A percentile compares a stretch with the other conserved stretches of the same genome.
Evolutionary conservation across 495 filamentous ascomycete genomes (phyloP).

Genomic region (Neurospora terricola): DNA sequence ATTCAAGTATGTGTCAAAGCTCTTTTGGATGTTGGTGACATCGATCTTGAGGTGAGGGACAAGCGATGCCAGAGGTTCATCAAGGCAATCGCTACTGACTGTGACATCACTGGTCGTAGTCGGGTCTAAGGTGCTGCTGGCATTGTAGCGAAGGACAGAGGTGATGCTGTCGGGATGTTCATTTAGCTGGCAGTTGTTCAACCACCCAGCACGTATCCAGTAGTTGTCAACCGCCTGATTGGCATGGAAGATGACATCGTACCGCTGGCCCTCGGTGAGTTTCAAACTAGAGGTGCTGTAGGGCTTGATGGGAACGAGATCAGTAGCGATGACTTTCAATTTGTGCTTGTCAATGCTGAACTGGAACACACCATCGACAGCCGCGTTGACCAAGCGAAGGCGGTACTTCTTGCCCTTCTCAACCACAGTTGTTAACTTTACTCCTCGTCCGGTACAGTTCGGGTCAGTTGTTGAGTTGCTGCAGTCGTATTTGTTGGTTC

Average conservation of each 20-base stretch:
- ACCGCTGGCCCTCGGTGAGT: conserved; percentile 57
- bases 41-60: conserved; percentile 23
- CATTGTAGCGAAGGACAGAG: conserved; percentile 48
- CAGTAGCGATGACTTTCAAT: conserved; percentile 40
- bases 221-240: conserved; percentile 40
- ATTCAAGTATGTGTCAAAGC: not conserved
- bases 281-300: conserved; percentile 37
- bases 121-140: conserved; percentile 21
- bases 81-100: conserved; percentile 9
- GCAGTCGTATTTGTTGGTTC: conserved; percentile 29
- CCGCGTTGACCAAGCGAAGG: conserved; percentile 44
- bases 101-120: conserved; percentile 19
- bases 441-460: conserved; percentile 22
- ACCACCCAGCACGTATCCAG: conserved; percentile 39
- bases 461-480: conserved; percentile 2
- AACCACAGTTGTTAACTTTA: conserved; percentile 27
- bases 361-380: conserved; percentile 25
- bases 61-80: conserved; percentile 20
- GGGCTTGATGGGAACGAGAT: conserved; percentile 42
- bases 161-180: conserved; percentile 33
- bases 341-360: conserved; percentile 41
- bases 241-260: conserved; percentile 55
- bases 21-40: conserved; percentile 14
- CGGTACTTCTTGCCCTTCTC: conserved; percentile 32
- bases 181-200: conserved; percentile 35